These are phyloP conservation scores for Backusella tarrabulga DNA, from an alignment of 192 early-diverging fungal genomes.

Conservation along the genomic window DNA sequence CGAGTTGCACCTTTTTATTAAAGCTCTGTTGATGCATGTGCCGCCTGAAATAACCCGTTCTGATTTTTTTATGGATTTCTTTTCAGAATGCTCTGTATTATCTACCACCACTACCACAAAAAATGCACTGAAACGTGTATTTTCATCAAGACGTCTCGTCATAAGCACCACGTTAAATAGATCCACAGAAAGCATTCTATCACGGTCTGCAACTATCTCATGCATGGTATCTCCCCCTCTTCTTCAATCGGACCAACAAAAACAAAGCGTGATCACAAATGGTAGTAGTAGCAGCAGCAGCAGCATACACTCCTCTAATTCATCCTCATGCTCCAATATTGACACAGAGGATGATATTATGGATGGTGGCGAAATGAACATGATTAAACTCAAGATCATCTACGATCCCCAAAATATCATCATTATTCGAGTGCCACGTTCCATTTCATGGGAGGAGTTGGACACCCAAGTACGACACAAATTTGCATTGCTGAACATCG, in stretches of 20 bases:
- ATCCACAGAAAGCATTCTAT: not conserved
- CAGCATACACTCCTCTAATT: not conserved
- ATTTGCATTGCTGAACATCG: not conserved
- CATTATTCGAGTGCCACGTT: not conserved
- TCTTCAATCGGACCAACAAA: not conserved
- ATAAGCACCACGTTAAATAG: not conserved
- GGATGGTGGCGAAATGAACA: not conserved
- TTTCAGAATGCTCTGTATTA: not conserved
- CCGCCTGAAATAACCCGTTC: not conserved
- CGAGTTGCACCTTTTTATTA: not conserved
- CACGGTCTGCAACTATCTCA: not conserved
- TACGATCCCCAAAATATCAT: constrained; percentile 4
- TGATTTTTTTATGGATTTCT: not conserved
- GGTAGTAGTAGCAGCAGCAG: not conserved
- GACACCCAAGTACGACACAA: not conserved
- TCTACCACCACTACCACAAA: not conserved
- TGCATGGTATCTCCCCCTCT: not conserved
- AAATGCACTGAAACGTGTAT: not conserved
- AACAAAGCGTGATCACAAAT: not conserved
- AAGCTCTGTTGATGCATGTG: not conserved
- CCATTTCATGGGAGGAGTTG: not conserved
- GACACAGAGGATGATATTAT: not conserved
- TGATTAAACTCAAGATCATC: constrained; percentile 12
- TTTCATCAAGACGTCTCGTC: not conserved
- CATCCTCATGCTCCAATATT: not conserved